A percentile compares a stretch with the other conserved stretches of the same genome.
These are phyloP conservation scores for Brachypodium distachyon DNA, from an alignment of 202 grass and related monocot genomes.

Conservation along the genomic window DNA sequence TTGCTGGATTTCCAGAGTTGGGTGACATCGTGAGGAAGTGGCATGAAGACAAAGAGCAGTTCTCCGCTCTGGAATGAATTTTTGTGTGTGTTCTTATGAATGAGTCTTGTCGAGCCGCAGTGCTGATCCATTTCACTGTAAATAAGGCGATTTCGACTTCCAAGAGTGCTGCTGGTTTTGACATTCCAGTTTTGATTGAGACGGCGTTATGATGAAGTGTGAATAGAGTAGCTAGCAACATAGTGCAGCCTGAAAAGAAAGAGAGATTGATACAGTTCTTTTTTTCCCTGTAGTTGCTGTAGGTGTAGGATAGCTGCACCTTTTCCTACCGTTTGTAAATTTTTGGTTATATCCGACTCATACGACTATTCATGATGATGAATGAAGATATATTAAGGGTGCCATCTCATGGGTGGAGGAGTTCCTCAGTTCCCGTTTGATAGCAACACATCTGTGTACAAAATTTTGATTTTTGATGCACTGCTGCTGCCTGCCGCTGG, in stretches of 20 bases:
- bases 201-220: constrained; percentile 23
- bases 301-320: constrained; percentile 1
- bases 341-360: not conserved
- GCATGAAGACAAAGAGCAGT: constrained; percentile 57
- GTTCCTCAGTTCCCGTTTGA: not conserved
- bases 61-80: not conserved
- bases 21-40: constrained; percentile 54
- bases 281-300: not conserved
- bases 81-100: not conserved
- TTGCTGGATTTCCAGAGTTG: constrained; percentile 72
- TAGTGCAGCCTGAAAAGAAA: not conserved
- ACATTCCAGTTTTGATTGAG: not conserved
- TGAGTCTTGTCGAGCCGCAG: not conserved
- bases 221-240: constrained; percentile 38
- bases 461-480: too few relatives aligned
- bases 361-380: constrained; percentile 10
- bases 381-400: not conserved
- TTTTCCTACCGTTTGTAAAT: not conserved
- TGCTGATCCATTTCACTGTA: constrained; percentile 9
- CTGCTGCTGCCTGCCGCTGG: too few relatives aligned
- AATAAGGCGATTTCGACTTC: constrained; percentile 29
- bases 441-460: too few relatives aligned
- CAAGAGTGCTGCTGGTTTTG: not conserved
- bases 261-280: not conserved
- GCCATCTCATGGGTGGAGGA: not conserved